Evolutionary conservation across 768 basidiomycete species (phyloP).

Genomic region (Podaxis pistillaris): DNA sequence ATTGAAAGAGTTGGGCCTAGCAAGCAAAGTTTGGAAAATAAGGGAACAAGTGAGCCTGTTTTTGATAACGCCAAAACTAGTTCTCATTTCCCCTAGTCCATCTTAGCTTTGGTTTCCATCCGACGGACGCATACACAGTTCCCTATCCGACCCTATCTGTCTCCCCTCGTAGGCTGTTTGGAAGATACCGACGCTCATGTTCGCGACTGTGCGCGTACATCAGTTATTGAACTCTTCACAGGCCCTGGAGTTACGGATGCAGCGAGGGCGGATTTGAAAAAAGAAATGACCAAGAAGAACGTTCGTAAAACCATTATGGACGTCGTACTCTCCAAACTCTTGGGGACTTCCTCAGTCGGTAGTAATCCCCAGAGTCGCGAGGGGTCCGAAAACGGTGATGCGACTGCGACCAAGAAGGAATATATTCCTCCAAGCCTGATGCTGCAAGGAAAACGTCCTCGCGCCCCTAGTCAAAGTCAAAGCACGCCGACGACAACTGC

Average conservation of each 20-base stretch:
- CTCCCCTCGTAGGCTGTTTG: conserved; percentile 76
- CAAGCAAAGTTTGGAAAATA: conserved; percentile 83
- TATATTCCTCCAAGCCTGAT: conserved; percentile 78
- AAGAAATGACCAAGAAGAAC: conserved; percentile 80
- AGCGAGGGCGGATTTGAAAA: conserved; percentile 92
- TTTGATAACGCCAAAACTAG: background rate
- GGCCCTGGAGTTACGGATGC: conserved; percentile 79
- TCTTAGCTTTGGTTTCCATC: conserved; percentile 69
- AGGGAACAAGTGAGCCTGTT: conserved; percentile 70
- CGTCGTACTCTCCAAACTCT: conserved; percentile 65
- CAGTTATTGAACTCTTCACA: conserved; percentile 83
- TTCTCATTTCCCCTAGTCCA: conserved; percentile 37
- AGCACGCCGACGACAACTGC: conserved; percentile 36
- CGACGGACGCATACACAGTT: conserved; percentile 70
- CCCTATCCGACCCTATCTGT: conserved; percentile 79
- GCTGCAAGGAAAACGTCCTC: conserved; percentile 53
- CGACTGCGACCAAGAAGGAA: conserved; percentile 42
- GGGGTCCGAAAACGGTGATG: conserved; percentile 61
- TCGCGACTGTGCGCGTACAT: conserved; percentile 78
- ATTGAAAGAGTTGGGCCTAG: conserved; percentile 68
- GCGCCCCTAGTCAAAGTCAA: conserved; percentile 35
- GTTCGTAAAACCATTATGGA: conserved; percentile 90
- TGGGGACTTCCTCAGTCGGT: conserved; percentile 42
- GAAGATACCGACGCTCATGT: conserved; percentile 92
- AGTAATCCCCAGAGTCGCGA: conserved; percentile 50